These are phyloP conservation scores for Davidsoniella eucalypti DNA, from an alignment of 2,329 filamentous ascomycete species.

Conservation along the genomic window DNA sequence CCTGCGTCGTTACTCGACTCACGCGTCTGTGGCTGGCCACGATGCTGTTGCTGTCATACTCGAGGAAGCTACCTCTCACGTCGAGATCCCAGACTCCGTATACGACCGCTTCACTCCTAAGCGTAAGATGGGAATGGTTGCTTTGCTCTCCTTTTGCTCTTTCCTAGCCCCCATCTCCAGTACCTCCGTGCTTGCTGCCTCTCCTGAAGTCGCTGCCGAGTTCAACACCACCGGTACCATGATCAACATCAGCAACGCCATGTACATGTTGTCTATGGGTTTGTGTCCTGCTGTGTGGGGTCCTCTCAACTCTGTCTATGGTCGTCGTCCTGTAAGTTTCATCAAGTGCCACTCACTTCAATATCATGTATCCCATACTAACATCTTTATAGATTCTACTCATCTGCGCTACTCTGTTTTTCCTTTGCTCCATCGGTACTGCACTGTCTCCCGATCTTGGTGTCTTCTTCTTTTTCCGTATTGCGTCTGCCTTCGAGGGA, in stretches of 20 bases:
- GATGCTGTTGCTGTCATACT: slow-evolving; percentile 10
- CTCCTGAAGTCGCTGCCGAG: slow-evolving; percentile 53
- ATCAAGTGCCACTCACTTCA: background rate
- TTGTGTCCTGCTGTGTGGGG: slow-evolving; percentile 55
- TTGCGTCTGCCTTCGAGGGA: slow-evolving; percentile 58
- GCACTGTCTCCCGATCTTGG: slow-evolving; percentile 55
- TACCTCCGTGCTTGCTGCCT: slow-evolving; percentile 55
- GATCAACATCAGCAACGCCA: slow-evolving; percentile 57
- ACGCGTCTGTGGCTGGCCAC: slow-evolving; percentile 10
- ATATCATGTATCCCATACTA: background rate
- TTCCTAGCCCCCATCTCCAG: slow-evolving; percentile 62
- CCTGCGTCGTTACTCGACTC: slow-evolving; percentile 6
- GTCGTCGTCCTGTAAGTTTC: slow-evolving; percentile 35
- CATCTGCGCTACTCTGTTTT: slow-evolving; percentile 45
- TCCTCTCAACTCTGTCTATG: slow-evolving; percentile 50
- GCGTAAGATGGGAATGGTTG: slow-evolving; percentile 51
- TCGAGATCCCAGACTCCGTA: slow-evolving; percentile 32
- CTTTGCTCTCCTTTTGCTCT: slow-evolving; percentile 54
- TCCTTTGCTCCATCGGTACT: slow-evolving; percentile 53
- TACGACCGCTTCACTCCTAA: slow-evolving; percentile 47
- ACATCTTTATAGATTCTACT: slow-evolving; percentile 24
- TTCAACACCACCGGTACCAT: slow-evolving; percentile 50
- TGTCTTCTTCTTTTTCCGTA: slow-evolving; percentile 57
- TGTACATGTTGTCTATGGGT: slow-evolving; percentile 63
- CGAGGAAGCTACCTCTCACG: slow-evolving; percentile 6